Conservation (phyloP, 1,284 basidiomycete genomes). For the Ceratobasidium sp. region DNA sequence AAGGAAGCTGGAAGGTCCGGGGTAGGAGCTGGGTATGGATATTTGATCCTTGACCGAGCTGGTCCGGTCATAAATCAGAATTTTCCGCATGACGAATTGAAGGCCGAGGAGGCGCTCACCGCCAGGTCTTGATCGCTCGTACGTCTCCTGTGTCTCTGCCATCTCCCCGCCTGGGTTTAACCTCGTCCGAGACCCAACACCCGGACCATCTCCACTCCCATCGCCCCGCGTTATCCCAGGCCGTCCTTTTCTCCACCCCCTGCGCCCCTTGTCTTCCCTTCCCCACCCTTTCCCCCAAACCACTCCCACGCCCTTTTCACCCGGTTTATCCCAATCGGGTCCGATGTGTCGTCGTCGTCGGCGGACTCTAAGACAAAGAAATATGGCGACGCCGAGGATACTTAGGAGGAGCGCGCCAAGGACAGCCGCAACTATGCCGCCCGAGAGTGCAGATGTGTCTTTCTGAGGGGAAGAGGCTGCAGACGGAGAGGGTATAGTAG, state of each 20-base stretch:
- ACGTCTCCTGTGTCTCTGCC: background rate
- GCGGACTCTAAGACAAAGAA: constrained; percentile 14
- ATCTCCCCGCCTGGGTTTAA: background rate
- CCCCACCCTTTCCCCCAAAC: constrained; percentile 38
- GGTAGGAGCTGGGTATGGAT: background rate
- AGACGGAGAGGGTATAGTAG: background rate
- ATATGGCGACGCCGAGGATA: constrained; percentile 17
- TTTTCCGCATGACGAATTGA: background rate
- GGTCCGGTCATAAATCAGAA: background rate
- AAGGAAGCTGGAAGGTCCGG: background rate
- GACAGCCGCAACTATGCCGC: constrained; percentile 21
- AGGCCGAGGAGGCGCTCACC: background rate
- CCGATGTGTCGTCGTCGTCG: constrained; percentile 12
- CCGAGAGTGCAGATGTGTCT: constrained; percentile 7
- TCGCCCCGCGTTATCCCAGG: background rate
- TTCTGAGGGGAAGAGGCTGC: background rate
- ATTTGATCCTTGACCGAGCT: background rate
- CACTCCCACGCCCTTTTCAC: constrained; percentile 17
- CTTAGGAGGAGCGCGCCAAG: constrained; percentile 2
- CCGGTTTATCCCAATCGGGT: constrained; percentile 1
- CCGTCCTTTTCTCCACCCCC: background rate
- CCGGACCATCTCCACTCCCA: background rate
- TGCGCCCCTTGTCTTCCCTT: background rate
- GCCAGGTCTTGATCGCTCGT: background rate
- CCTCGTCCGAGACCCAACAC: background rate